Evolutionary conservation across 169 alveolate genomes (phyloP), one percentile per base, ranked within the genome.

Genomic region (Cryptosporidium felis): DNA sequence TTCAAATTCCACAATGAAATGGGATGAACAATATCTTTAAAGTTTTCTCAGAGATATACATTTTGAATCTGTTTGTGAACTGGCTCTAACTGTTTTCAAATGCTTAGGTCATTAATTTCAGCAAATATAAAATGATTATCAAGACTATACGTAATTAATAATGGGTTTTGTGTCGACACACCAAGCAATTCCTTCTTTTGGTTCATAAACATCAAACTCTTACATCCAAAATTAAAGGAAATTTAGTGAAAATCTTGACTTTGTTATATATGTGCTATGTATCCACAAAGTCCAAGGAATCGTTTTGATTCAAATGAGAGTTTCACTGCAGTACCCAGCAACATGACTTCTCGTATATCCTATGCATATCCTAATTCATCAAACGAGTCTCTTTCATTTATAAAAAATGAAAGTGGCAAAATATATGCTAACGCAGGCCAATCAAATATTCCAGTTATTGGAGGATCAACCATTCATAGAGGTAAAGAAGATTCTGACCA

Each of bases 231-330:
- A 42, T 12, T 42, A 58, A 58, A 21, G 30, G 32, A 58, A 58
- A 12, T 28, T 16, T 21, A 5, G 12, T 28, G 23, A 58, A 1
- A 42, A 16, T 58, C 18, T 14, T 10, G 49, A 46, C 34, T 46
- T 16, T 41, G 36, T 5, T 5, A 32, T 61, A 18, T 38, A 16
- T 74, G 85, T 34, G 51, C 23, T 5, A 74, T 74, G 85, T 74
- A 74, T 34, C 85, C 85, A 51, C 56, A 21, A 74, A 74, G 85
- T 30, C 85, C 85, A 40, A 74, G 67, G n/a, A 56, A 32, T 74
- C 36, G 74, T 40, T 36, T 53, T 18, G 58, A 28, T 16, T 10
- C 60, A 9, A 42, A 28, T 38, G 60, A 32, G 40, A 74, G 12
- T 8, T 36, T 28, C 14, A 53, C 40, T 21, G 34, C n/a, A 16